Percentiles rank a stretch among this genome's conserved stretches.
Conservation (phyloP, 2,329 filamentous ascomycete species). For the Neofusicoccum ribis region DNA sequence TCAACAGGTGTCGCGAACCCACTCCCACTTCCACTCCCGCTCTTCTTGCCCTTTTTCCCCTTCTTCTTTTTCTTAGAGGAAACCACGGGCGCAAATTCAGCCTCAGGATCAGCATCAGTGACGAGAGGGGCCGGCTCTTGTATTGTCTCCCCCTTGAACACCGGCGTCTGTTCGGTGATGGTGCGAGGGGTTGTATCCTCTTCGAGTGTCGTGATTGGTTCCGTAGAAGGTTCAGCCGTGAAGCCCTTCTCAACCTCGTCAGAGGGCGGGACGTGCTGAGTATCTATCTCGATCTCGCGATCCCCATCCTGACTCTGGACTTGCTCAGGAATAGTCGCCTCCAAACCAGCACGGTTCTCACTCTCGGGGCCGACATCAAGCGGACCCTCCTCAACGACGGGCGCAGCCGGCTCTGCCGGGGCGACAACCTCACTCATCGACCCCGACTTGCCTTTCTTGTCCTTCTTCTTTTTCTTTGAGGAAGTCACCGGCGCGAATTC, state of each 20-base stretch:
- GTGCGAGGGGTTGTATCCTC: neutral
- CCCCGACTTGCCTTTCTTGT: constrained; percentile 27
- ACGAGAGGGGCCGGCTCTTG: too few species aligned
- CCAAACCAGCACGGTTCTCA: too few species aligned
- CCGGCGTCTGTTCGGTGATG: neutral
- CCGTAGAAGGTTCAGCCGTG: neutral
- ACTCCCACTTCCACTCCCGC: constrained; percentile 21
- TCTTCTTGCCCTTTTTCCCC: constrained; percentile 30
- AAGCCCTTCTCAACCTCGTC: too few species aligned
- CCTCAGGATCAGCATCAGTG: neutral
- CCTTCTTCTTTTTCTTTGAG: constrained; percentile 18
- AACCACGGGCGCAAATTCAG: neutral
- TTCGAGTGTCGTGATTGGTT: neutral
- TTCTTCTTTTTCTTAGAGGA: constrained; percentile 3
- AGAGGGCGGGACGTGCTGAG: too few species aligned
- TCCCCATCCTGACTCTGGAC: too few species aligned
- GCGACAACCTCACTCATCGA: too few species aligned
- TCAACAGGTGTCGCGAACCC: neutral
- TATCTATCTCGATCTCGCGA: too few species aligned
- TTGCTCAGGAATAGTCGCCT: too few species aligned
- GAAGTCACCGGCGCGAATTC: neutral
- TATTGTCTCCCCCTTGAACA: neutral
- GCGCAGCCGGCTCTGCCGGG: too few species aligned
- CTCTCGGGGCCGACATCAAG: too few species aligned
- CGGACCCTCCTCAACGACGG: too few species aligned